Percentiles rank a stretch among this genome's conserved stretches.
These are phyloP conservation scores for Colletotrichum eremochloae DNA, from an alignment of 2,329 filamentous ascomycete genomes.

Conservation along the genomic window DNA sequence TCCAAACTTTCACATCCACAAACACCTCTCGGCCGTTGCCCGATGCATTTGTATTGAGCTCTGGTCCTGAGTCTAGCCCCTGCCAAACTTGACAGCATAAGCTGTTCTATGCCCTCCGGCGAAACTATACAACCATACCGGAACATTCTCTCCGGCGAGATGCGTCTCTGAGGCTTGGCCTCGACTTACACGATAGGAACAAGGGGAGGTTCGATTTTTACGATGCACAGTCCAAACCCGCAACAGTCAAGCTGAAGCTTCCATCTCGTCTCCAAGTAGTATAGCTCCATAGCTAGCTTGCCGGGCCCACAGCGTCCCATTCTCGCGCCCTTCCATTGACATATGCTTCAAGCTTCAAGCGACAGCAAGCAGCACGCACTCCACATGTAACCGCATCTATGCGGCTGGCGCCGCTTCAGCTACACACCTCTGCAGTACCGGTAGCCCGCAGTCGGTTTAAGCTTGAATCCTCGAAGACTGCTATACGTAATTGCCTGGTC, in stretches of 20 bases:
- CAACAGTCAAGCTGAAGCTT: not conserved
- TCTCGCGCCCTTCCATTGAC: slow-evolving; percentile 31
- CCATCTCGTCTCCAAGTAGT: not conserved
- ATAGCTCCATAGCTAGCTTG: slow-evolving; percentile 16
- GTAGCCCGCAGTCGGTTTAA: not conserved
- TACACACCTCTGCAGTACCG: not conserved
- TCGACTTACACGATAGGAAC: not conserved
- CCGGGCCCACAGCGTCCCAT: not conserved
- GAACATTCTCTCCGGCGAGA: not conserved
- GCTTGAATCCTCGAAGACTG: not conserved
- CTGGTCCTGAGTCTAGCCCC: not conserved
- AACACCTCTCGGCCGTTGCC: not conserved
- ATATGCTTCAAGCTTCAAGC: not conserved
- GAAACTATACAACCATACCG: not conserved
- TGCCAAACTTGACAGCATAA: not conserved
- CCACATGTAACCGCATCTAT: slow-evolving; percentile 13
- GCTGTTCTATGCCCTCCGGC: not conserved
- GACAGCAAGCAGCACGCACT: not conserved
- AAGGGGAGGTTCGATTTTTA: not conserved
- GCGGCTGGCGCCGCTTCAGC: not conserved
- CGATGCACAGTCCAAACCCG: not conserved
- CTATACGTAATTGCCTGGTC: not conserved
- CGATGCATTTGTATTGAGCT: too few relatives aligned
- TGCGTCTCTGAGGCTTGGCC: not conserved
- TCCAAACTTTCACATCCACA: not conserved